Evolutionary conservation across 176 grass and related monocot species (phyloP).

Genomic region (Phoenix roebelenii): DNA sequence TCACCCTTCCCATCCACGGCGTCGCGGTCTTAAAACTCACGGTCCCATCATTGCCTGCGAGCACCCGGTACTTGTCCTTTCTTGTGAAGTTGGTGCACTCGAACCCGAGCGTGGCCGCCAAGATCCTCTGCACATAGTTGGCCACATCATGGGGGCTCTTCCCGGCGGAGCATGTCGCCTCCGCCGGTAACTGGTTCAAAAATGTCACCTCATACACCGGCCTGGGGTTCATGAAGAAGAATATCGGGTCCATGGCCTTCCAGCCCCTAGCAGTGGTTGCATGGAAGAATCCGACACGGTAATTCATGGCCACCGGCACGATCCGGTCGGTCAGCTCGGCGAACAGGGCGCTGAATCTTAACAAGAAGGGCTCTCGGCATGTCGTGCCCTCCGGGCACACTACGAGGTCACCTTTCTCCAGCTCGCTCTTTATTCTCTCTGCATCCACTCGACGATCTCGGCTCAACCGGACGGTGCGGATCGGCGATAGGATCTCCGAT

Average conservation of each 20-base stretch:
- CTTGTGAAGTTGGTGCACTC: conserved; percentile 91
- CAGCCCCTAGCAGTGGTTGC: conserved; percentile 84
- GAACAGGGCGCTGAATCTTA: conserved; percentile 86
- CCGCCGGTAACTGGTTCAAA: conserved; percentile 65
- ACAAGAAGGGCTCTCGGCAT: conserved; percentile 84
- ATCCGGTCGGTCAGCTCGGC: conserved; percentile 93
- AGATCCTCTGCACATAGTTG: conserved; percentile 87
- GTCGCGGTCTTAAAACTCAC: conserved; percentile 34
- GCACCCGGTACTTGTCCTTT: conserved; percentile 88
- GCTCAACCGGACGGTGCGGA: conserved; percentile 53
- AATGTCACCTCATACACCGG: conserved; percentile 91
- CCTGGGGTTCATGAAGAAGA: conserved; percentile 98
- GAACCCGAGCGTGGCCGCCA: conserved; percentile 78
- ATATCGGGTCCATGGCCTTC: conserved; percentile 98
- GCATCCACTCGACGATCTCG: conserved; percentile 45
- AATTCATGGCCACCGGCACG: conserved; percentile 81
- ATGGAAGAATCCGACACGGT: conserved; percentile 80
- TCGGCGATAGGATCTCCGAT: conserved; percentile 61
- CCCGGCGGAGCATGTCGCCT: conserved; percentile 62
- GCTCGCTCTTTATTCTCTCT: conserved; percentile 36
- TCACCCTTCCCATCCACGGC: conserved; percentile 15
- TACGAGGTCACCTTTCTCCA: conserved; percentile 52
- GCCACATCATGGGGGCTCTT: conserved; percentile 74
- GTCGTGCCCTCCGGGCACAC: conserved; percentile 96
- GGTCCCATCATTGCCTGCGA: conserved; percentile 69